phyloP scores from a whole-genome alignment of 2,329 filamentous ascomycete species.

The Hypoxylon sp. region DNA sequence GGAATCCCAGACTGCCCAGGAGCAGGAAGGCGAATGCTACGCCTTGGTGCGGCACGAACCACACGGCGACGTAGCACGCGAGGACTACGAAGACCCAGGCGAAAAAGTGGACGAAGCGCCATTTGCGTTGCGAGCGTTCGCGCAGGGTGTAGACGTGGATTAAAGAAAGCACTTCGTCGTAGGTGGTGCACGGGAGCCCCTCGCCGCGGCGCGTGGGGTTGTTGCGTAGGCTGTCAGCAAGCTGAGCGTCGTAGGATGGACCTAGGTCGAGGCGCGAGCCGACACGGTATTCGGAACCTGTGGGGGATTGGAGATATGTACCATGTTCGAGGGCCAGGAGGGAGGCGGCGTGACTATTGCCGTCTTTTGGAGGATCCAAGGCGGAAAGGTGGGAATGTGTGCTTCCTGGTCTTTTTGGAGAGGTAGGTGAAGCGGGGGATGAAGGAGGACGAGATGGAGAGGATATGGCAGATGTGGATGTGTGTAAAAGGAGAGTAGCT shows the following conservation, averaged over 20 bases:
- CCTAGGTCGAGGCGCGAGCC: constrained; percentile 28
- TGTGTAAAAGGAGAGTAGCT: constrained; percentile 70
- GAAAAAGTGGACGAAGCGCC: constrained; percentile 79
- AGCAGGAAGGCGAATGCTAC: constrained; percentile 83
- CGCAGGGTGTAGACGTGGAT: constrained; percentile 73
- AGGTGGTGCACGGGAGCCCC: constrained; percentile 59
- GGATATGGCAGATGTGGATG: constrained; percentile 34
- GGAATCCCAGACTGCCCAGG: constrained; percentile 78
- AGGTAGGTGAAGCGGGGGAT: constrained; percentile 11
- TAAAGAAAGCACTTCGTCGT: constrained; percentile 78
- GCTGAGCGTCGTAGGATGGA: constrained; percentile 49
- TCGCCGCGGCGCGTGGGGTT: constrained; percentile 30
- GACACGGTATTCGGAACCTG: constrained; percentile 43
- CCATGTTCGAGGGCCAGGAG: constrained; percentile 47
- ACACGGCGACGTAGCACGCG: constrained; percentile 81
- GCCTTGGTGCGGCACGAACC: constrained; percentile 82
- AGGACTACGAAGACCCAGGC: constrained; percentile 72
- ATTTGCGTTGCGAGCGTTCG: constrained; percentile 75
- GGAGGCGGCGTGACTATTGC: constrained; percentile 34
- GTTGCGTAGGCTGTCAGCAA: constrained; percentile 28
- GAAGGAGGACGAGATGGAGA: constrained; percentile 25
- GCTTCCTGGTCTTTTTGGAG: constrained; percentile 3
- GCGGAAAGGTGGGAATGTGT: constrained; percentile 26
- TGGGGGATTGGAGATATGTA: constrained; percentile 52
- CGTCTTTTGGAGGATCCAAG: constrained; percentile 18